phyloP scores from a whole-genome alignment of 495 filamentous ascomycete genomes.

The Neurospora discreta region DNA sequence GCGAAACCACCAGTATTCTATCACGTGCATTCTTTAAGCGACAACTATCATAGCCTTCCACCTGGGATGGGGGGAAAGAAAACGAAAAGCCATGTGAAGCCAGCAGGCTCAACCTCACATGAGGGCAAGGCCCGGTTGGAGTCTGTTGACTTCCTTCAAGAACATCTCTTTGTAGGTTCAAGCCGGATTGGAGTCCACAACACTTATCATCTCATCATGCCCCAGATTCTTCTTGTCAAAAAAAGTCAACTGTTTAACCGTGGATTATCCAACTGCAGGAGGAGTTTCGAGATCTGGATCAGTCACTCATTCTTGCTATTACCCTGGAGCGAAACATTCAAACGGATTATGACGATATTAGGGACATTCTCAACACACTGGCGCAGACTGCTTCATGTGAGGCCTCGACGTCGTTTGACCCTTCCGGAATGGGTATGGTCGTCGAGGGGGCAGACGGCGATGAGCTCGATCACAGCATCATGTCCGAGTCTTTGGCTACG shows the following conservation, averaged over 20 bases:
- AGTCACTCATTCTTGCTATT: constrained; percentile 20
- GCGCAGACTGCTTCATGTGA: constrained; percentile 50
- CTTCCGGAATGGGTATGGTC: constrained; percentile 50
- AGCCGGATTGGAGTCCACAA: background rate
- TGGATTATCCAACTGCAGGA: constrained; percentile 8
- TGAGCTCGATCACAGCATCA: background rate
- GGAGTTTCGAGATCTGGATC: constrained; percentile 21
- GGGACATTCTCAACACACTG: constrained; percentile 44
- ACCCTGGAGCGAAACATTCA: constrained; percentile 43
- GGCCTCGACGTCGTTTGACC: constrained; percentile 56
- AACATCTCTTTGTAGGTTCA: background rate
- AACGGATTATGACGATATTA: constrained; percentile 55
- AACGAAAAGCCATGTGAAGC: background rate
- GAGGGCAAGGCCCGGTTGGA: background rate
- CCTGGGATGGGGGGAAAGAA: background rate
- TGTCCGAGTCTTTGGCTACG: background rate
- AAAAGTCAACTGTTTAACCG: background rate
- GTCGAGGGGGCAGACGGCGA: constrained; percentile 6
- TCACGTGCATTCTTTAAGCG: background rate
- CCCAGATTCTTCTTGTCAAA: background rate
- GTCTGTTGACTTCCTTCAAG: background rate
- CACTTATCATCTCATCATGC: background rate
- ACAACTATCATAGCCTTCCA: background rate
- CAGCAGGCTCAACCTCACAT: background rate
- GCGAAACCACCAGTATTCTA: background rate